A percentile compares a stretch with the other conserved stretches of the same genome.
phyloP scores from a whole-genome alignment of 2,329 filamentous ascomycete species.

The Pseudogymnoascus destructans region DNA sequence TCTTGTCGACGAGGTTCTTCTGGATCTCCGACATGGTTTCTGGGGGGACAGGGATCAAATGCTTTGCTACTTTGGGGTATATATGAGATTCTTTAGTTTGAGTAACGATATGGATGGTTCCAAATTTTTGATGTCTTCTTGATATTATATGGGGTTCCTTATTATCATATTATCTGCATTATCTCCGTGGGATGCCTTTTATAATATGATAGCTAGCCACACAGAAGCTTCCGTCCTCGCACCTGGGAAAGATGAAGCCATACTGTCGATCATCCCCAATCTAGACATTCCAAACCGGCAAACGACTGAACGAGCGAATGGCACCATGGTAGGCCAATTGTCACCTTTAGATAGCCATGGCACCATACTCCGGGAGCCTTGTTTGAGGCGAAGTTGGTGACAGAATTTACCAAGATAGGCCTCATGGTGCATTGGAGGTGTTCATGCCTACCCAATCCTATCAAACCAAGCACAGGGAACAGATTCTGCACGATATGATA shows the following conservation, averaged over 20 bases:
- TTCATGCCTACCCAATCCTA: not conserved
- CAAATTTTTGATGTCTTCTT: not conserved
- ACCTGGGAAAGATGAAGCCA: not conserved
- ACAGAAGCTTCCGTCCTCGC: not conserved
- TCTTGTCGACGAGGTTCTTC: constrained; percentile 42
- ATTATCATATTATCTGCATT: not conserved
- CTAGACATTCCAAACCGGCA: not conserved
- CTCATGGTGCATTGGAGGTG: not conserved
- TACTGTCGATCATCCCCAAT: not conserved
- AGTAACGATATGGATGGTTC: not conserved
- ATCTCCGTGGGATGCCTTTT: not conserved
- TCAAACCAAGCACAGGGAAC: not conserved
- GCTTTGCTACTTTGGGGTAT: not conserved
- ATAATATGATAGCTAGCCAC: not conserved
- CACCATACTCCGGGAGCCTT: not conserved
- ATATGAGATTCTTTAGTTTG: not conserved
- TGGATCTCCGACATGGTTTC: constrained; percentile 27
- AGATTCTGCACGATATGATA: not conserved
- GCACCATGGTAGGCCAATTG: not conserved
- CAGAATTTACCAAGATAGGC: not conserved
- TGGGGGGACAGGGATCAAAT: not conserved
- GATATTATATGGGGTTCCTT: constrained; percentile 2
- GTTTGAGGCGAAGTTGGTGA: not conserved
- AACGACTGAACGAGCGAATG: not conserved
- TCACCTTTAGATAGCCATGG: not conserved